These are phyloP conservation scores for Tolypocladium nubicola DNA, from an alignment of 2,329 filamentous ascomycete genomes.

Conservation along the genomic window DNA sequence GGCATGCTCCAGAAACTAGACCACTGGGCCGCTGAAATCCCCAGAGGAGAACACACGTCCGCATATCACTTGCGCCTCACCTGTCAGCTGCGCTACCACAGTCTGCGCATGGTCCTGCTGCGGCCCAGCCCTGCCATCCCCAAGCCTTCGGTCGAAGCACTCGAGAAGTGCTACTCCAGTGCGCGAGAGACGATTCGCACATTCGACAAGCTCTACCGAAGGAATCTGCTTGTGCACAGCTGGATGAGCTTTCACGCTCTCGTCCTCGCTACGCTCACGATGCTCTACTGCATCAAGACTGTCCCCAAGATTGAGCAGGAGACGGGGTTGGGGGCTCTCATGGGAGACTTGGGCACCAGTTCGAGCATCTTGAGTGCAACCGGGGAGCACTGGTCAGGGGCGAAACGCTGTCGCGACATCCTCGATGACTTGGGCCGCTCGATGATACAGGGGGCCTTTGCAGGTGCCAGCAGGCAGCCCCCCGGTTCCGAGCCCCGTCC, in stretches of 20 bases:
- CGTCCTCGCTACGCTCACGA: conserved; percentile 35
- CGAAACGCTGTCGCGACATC: conserved; percentile 33
- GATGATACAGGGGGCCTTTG: conserved; percentile 11
- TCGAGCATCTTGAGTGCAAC: conserved; percentile 38
- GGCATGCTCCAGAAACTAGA: conserved; percentile 28
- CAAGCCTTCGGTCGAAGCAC: conserved; percentile 27
- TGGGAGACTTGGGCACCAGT: conserved; percentile 28
- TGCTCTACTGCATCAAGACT: conserved; percentile 39
- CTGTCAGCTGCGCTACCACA: conserved; percentile 36
- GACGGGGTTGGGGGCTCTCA: conserved; percentile 26
- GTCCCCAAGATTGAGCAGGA: conserved; percentile 27
- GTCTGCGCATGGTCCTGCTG: conserved; percentile 36
- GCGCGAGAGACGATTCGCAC: conserved; percentile 28
- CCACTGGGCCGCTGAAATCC: conserved; percentile 27
- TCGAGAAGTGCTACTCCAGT: conserved; percentile 31
- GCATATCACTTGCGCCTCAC: conserved; percentile 16
- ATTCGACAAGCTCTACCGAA: conserved; percentile 31
- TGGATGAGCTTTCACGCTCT: conserved; percentile 38
- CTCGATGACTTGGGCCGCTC: conserved; percentile 26
- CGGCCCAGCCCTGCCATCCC: conserved; percentile 42
- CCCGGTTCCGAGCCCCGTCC: neutral
- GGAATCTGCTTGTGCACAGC: conserved; percentile 33
- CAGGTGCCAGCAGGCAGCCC: neutral
- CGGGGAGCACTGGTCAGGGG: conserved; percentile 41
- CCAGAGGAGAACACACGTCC: conserved; percentile 9